phyloP scores from a whole-genome alignment of 306 rosid species.

The Albizia julibrissin region DNA sequence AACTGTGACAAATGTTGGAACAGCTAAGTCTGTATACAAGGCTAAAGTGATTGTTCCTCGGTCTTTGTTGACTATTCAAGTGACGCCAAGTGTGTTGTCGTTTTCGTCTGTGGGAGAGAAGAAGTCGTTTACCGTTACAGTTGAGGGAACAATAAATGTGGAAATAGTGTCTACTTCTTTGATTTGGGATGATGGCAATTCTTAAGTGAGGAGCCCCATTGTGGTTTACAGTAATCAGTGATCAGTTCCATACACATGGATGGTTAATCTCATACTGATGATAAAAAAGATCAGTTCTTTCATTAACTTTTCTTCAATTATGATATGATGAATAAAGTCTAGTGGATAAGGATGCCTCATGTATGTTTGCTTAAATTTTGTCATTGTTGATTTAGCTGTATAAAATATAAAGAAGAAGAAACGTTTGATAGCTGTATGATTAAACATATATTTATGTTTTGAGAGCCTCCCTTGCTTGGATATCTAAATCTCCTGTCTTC shows the following conservation, averaged over 20 bases:
- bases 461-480: no score
- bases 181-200: conserved; percentile 24
- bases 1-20: not conserved
- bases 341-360: no score
- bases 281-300: not conserved
- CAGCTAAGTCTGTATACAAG: not conserved
- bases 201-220: conserved; percentile 28
- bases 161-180: not conserved
- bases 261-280: not conserved
- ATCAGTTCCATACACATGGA: not conserved
- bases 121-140: not conserved
- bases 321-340: not conserved
- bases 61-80: not conserved
- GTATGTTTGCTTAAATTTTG: not conserved
- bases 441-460: no score
- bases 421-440: no score
- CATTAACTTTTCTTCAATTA: not conserved
- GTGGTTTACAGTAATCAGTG: not conserved
- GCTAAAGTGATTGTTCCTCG: not conserved
- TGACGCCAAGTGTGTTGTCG: conserved; percentile 6
- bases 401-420: no score
- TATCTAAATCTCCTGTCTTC: no score
- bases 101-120: not conserved
- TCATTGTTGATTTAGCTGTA: not conserved
- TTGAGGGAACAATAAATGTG: not conserved